phyloP scores from a whole-genome alignment of 2,329 filamentous ascomycete genomes.

The Hypoxylon sp. region DNA sequence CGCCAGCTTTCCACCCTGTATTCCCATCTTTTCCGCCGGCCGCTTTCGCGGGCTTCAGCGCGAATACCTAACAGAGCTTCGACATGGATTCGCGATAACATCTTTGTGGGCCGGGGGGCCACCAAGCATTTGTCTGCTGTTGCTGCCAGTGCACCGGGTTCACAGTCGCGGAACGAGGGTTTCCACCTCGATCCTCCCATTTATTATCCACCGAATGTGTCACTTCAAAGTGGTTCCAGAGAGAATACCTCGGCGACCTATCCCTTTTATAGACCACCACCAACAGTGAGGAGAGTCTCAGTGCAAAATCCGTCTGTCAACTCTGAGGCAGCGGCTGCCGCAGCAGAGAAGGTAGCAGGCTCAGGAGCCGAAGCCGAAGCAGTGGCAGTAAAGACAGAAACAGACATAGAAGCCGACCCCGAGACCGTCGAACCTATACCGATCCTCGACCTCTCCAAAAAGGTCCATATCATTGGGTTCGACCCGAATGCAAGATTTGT shows the following conservation, averaged over 20 bases:
- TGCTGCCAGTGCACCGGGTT: conserved; percentile 40
- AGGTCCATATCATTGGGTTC: conserved; percentile 68
- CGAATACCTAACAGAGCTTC: conserved; percentile 50
- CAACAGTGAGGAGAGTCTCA: not conserved
- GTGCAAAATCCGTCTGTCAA: too few species aligned
- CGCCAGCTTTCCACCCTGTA: conserved; percentile 44
- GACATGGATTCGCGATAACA: conserved; percentile 54
- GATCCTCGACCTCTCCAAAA: conserved; percentile 48
- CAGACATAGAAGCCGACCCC: not conserved
- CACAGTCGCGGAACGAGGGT: conserved; percentile 39
- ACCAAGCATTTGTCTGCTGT: conserved; percentile 40
- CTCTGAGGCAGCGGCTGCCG: not conserved
- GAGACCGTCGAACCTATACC: not conserved
- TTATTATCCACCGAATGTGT: conserved; percentile 20
- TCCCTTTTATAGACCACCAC: conserved; percentile 29
- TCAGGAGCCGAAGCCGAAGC: not conserved
- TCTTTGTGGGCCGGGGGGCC: conserved; percentile 50
- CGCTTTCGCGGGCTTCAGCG: conserved; percentile 55
- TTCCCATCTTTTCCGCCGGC: conserved; percentile 44
- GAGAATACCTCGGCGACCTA: conserved; percentile 6
- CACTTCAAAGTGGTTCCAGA: not conserved
- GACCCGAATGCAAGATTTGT: conserved; percentile 71
- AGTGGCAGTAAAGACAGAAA: not conserved
- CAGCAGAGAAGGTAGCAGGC: not conserved
- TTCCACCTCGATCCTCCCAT: conserved; percentile 38